These are phyloP conservation scores for Areca catechu DNA, from an alignment of 176 grass and related monocot species.

Conservation along the genomic window DNA sequence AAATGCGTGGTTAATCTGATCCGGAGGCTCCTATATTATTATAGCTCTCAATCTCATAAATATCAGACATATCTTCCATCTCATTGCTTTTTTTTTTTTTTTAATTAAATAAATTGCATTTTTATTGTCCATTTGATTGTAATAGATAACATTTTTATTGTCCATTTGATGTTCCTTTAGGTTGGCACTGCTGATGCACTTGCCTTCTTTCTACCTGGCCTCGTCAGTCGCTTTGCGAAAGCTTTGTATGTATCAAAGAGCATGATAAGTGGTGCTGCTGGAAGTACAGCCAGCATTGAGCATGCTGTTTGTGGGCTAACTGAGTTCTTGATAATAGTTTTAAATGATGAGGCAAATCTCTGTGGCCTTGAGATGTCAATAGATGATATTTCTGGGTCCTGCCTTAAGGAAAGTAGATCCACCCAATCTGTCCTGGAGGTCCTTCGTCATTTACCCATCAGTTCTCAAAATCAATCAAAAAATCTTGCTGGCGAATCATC, in stretches of 20 bases:
- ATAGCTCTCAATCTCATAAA: too few species aligned
- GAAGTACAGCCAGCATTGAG: constrained; percentile 59
- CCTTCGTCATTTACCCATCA: constrained; percentile 64
- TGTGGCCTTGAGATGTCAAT: constrained; percentile 20
- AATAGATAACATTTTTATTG: not conserved
- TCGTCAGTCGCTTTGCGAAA: constrained; percentile 83
- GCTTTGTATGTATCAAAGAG: constrained; percentile 64
- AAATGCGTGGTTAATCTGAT: too few species aligned
- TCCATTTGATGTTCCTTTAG: constrained; percentile 39
- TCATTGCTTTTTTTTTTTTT: too few species aligned
- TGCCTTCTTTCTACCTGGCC: constrained; percentile 86
- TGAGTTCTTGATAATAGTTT: constrained; percentile 73
- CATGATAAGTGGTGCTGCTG: constrained; percentile 63
- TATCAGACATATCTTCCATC: too few species aligned
- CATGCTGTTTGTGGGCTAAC: constrained; percentile 75
- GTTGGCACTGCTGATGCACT: constrained; percentile 87
- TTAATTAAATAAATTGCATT: not conserved
- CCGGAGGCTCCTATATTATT: too few species aligned
- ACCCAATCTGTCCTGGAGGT: constrained; percentile 66
- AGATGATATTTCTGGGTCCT: constrained; percentile 6
- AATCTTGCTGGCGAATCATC: not conserved
- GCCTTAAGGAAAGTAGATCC: constrained; percentile 17
- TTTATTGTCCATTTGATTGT: constrained; percentile 6
- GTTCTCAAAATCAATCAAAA: constrained; percentile 12
- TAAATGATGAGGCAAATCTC: constrained; percentile 72